Percentiles rank a stretch among this genome's conserved stretches.
These are phyloP conservation scores for Anthracocystis walkeri DNA, from an alignment of 1,284 basidiomycete species.

Conservation along the genomic window DNA sequence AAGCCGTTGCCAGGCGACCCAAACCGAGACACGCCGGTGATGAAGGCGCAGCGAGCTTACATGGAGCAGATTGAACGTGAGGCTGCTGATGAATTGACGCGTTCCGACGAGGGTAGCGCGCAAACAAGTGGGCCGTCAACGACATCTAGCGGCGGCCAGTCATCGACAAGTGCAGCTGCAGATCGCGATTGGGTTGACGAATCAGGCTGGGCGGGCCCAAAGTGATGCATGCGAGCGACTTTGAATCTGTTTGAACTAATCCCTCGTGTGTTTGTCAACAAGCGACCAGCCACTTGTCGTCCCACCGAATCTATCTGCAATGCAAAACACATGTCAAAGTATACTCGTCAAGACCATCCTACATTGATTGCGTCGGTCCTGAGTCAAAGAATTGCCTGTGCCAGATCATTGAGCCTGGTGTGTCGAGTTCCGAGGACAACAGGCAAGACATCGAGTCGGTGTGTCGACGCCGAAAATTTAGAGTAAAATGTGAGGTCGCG, in stretches of 20 bases:
- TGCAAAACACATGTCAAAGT: no score
- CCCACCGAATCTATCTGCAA: no score
- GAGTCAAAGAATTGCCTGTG: no score
- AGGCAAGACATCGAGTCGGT: not conserved
- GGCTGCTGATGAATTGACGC: conserved; percentile 29
- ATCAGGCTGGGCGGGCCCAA: conserved; percentile 15
- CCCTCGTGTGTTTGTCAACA: no score
- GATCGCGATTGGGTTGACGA: conserved; percentile 27
- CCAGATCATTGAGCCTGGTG: no score
- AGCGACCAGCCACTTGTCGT: no score
- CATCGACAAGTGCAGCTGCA: not conserved
- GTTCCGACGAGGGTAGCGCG: not conserved
- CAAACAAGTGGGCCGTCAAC: not conserved
- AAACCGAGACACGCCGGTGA: conserved; percentile 43
- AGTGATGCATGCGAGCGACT: conserved; percentile 2
- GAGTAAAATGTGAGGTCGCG: not conserved
- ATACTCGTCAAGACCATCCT: no score
- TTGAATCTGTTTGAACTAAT: no score
- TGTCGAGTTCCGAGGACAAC: no score
- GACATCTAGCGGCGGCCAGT: not conserved
- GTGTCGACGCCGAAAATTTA: not conserved
- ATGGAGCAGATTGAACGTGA: conserved; percentile 40
- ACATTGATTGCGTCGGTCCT: no score
- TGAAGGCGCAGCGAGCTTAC: conserved; percentile 45
- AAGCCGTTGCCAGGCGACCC: conserved; percentile 44